These are phyloP conservation scores for Fulvia fulva DNA, from an alignment of 2,329 filamentous ascomycete genomes.

Conservation along the genomic window DNA sequence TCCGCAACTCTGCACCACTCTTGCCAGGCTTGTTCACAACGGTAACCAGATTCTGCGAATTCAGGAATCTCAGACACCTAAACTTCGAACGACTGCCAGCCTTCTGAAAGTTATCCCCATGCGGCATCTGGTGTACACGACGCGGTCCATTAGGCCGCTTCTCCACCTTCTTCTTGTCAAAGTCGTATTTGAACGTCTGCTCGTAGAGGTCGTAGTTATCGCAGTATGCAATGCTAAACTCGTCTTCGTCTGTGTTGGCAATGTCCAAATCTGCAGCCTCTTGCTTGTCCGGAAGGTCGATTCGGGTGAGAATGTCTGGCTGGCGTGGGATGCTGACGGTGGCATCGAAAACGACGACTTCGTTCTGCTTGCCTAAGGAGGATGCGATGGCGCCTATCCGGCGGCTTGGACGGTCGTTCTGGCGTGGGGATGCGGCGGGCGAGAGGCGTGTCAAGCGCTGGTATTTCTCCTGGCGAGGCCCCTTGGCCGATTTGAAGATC, in stretches of 20 bases:
- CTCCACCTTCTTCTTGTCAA: slow-evolving; percentile 37
- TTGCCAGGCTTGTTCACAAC: slow-evolving; percentile 54
- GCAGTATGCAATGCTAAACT: slow-evolving; percentile 74
- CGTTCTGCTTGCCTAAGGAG: slow-evolving; percentile 65
- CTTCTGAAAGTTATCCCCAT: slow-evolving; percentile 26
- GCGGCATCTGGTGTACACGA: slow-evolving; percentile 42
- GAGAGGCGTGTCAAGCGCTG: slow-evolving; percentile 57
- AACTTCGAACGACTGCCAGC: slow-evolving; percentile 46
- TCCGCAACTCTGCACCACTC: slow-evolving; percentile 52
- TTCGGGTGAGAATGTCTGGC: slow-evolving; percentile 52
- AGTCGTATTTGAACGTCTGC: slow-evolving; percentile 55
- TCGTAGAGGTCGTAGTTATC: slow-evolving; percentile 71
- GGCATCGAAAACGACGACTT: slow-evolving; percentile 77
- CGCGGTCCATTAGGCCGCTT: slow-evolving; percentile 41
- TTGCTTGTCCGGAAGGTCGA: slow-evolving; percentile 47
- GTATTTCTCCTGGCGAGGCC: slow-evolving; percentile 54
- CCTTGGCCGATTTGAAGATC: slow-evolving; percentile 46
- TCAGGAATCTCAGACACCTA: slow-evolving; percentile 54
- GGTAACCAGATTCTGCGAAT: slow-evolving; percentile 49
- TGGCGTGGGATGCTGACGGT: slow-evolving; percentile 50
- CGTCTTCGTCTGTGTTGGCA: slow-evolving; percentile 56
- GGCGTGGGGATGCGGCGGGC: slow-evolving; percentile 49
- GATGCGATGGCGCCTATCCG: slow-evolving; percentile 76
- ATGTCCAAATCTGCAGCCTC: slow-evolving; percentile 70
- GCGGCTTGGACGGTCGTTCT: slow-evolving; percentile 44